These are phyloP conservation scores for Elymus sibiricus DNA, from an alignment of 176 grass and related monocot species.

Conservation along the genomic window DNA sequence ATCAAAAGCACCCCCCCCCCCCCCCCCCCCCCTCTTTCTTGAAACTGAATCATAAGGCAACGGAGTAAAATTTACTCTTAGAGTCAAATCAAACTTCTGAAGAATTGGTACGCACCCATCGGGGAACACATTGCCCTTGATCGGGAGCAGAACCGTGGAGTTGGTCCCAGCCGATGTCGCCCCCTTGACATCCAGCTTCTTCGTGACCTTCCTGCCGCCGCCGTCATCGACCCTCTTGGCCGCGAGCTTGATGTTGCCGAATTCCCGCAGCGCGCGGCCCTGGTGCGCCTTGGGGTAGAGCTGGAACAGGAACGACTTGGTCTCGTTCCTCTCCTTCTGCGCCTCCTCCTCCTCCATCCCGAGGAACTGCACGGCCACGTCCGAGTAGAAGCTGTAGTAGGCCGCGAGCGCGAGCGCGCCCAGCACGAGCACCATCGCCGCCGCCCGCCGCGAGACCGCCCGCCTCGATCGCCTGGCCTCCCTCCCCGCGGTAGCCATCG, in stretches of 20 bases:
- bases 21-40: not conserved
- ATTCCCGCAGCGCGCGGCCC: slow-evolving; percentile 57
- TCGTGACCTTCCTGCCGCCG: slow-evolving; percentile 1
- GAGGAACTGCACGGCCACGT: slow-evolving; percentile 69
- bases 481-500: not conserved
- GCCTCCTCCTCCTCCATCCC: slow-evolving; percentile 59
- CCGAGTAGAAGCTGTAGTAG: slow-evolving; percentile 69
- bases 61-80: not conserved
- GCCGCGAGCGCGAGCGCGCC: slow-evolving; percentile 53
- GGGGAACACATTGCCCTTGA: slow-evolving; percentile 91
- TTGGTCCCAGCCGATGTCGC: slow-evolving; percentile 21
- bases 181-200: slow-evolving; percentile 27
- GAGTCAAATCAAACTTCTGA: not conserved
- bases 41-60: not conserved
- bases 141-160: slow-evolving; percentile 62
- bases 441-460: slow-evolving; percentile 35
- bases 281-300: slow-evolving; percentile 70
- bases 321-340: slow-evolving; percentile 44
- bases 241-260: slow-evolving; percentile 64
- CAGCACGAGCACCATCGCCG: slow-evolving; percentile 22
- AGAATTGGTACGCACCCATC: slow-evolving; percentile 61
- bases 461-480: slow-evolving; percentile 12
- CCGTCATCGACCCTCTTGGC: slow-evolving; percentile 30
- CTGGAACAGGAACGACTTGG: slow-evolving; percentile 73
- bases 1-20: not conserved